Evolutionary conservation across 352 stramenopile species (phyloP), one percentile per base, ranked within the genome.

Genomic region (Globisporangium apiculatum): DNA sequence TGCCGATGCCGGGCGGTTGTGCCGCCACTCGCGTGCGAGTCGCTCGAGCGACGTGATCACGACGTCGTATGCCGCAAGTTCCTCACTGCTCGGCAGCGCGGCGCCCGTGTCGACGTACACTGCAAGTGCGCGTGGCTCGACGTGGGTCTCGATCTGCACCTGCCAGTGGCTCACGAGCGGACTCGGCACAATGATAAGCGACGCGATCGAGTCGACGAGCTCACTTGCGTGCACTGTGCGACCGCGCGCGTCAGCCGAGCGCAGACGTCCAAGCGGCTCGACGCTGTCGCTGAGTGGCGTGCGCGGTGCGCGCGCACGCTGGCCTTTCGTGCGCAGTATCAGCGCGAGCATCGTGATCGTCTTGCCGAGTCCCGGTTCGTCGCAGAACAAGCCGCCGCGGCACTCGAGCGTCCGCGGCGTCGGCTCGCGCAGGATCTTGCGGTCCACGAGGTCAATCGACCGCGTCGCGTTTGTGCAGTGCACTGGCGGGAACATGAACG

Each of bases 261-360:
- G 75, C 8, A 86, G 68, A 0, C 67, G 61, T n/a, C 48, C 43
- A 45, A 53, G 53, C 50, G 41, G 31, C 55, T 17, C 57, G 40
- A 43, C 11, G 50, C 47, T 58, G 15, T 38, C 50, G 52, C 48
- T 64, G 24, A 45, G 56, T 47, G 45, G 18, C 37, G 24, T 61
- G 37, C 63, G 64, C 6, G 71, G 55, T 55, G 68, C 71, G 5
- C 15, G 4, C n/a, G 12, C 4, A 0, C 62, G 51, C 56, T 87
- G 76, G 6, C 82, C 81, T 59, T 89, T 87, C 35, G 85, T 92
- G 24, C 85, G 79, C 5, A 94, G 55, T 12, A 95, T 76, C 36
- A 95, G 58, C 31, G 85, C 82, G 7, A 93, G 55, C 74, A 95
- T 91, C 10, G 85, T 93, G 54, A 95, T 91, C 0, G 85, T 95